Conservation (phyloP, 163 green algal genomes). For the Trebouxia gelatinosa region DNA sequence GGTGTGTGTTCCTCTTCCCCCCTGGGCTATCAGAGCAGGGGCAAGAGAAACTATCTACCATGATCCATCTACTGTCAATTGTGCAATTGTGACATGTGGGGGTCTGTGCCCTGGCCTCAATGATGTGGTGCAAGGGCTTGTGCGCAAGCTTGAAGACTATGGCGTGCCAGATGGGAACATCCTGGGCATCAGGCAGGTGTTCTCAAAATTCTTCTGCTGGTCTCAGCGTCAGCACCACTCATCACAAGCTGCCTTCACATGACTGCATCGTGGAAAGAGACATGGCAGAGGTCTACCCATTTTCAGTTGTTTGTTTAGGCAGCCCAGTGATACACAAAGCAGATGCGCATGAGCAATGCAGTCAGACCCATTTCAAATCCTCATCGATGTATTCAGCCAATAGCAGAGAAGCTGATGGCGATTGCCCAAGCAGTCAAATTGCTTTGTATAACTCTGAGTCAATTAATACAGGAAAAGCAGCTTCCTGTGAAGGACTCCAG, state of each 20-base stretch:
- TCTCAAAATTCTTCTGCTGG: background rate
- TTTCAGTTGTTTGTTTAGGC: no score
- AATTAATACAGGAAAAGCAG: no score
- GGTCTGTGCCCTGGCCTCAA: slow-evolving; percentile 79
- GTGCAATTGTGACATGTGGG: slow-evolving; percentile 88
- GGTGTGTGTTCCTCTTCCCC: slow-evolving; percentile 67
- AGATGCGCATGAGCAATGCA: no score
- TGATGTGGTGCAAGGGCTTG: slow-evolving; percentile 85
- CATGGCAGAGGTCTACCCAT: no score
- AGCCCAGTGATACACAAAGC: no score
- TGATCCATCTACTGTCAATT: slow-evolving; percentile 65
- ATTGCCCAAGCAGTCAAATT: no score
- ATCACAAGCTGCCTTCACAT: background rate
- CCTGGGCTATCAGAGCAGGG: slow-evolving; percentile 79
- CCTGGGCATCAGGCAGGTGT: slow-evolving; percentile 85
- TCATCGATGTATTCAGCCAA: no score
- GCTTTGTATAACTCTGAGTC: no score
- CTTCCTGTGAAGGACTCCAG: no score
- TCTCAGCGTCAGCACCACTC: background rate
- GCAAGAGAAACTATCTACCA: slow-evolving; percentile 81
- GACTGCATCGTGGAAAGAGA: no score
- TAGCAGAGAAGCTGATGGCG: no score
- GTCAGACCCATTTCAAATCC: no score
- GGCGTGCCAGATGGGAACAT: slow-evolving; percentile 89
- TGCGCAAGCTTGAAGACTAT: slow-evolving; percentile 88